Evolutionary conservation across 2,329 filamentous ascomycete genomes (phyloP), one percentile per base, ranked within the genome.

Genomic region (Colletotrichum agaves): DNA sequence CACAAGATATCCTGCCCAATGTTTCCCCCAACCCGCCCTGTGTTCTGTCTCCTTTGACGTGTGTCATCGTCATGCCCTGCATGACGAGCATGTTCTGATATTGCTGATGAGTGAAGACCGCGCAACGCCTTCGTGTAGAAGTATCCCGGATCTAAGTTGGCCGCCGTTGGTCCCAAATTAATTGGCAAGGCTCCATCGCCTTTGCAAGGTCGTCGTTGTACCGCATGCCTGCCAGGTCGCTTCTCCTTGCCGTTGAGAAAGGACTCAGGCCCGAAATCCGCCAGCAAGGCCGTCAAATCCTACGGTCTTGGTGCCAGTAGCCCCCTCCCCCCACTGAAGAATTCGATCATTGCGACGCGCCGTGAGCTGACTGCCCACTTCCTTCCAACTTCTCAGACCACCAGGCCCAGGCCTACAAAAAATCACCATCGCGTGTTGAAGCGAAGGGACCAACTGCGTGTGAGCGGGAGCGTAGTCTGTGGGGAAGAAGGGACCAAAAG

Each of bases 61-160:
- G 37, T 47, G 46, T 23, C 64, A 59, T 44, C 37, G 19, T 63
- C 37, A 63, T 67, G 64, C 60, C 60, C 52, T 59, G 52, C 47
- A 63, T 63, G 52, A 47, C 44, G 60, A 47, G 37, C 60, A 63
- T 58, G 5, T 46, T 15, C 3, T 23, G 44, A 53, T 60, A 17
- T 21, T 23, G 15, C 37, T n/a, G 35, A 33, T 50, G 33, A 31
- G 31, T 52, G 15, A 27, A 50, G 21, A 3, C 37, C 35, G 23
- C 52, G 35, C 52, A 56, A 41, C 17, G 43, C 27, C 47, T 17
- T 13, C 21, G 13, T 27, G 46, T 27, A 50, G n/a, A 23, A 15
- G 23, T 33, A n/a, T n/a, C 55, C 35, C 55, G 55, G 39, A 57
- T 44, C 39, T 13, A 44, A 46, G 13, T 10, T 44, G 55, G 39